Evolutionary conservation across 345 rosid genomes (phyloP).

Genomic region (Sisymbrium irio): DNA sequence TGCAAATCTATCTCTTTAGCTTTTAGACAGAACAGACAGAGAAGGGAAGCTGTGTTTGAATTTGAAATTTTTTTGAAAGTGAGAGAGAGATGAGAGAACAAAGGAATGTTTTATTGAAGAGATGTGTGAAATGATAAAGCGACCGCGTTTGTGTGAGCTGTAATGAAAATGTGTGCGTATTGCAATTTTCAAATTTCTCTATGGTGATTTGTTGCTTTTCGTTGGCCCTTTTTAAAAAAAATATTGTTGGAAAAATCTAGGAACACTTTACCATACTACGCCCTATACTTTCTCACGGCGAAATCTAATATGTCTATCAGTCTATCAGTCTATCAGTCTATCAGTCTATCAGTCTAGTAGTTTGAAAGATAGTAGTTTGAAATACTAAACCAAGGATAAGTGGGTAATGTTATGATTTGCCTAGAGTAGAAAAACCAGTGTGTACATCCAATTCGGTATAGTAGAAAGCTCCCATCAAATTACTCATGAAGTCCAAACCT

Average conservation of each 20-base stretch:
- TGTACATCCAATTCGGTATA: too few relatives aligned
- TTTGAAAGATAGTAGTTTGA: too few relatives aligned
- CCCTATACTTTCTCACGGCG: too few relatives aligned
- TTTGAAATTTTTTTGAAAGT: neutral
- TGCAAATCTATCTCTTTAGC: neutral
- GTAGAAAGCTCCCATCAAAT: too few relatives aligned
- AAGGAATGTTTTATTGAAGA: conserved; percentile 16
- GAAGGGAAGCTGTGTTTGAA: neutral
- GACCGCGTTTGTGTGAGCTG: conserved; percentile 25
- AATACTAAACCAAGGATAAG: too few relatives aligned
- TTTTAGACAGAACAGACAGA: neutral
- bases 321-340: too few relatives aligned
- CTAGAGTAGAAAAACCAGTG: too few relatives aligned
- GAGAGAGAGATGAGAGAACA: neutral
- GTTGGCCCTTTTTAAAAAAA: neutral
- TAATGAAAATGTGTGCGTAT: conserved; percentile 11
- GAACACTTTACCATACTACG: neutral
- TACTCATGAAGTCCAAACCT: too few relatives aligned
- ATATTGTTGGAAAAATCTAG: neutral
- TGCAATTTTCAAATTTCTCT: conserved; percentile 19
- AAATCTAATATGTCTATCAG: too few relatives aligned
- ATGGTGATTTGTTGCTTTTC: neutral
- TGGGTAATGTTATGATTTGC: too few relatives aligned
- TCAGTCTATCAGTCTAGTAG: too few relatives aligned
- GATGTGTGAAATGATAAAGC: conserved; percentile 11